These are phyloP conservation scores for Geosmithia flava DNA, from an alignment of 2,329 filamentous ascomycete species.

Conservation along the genomic window DNA sequence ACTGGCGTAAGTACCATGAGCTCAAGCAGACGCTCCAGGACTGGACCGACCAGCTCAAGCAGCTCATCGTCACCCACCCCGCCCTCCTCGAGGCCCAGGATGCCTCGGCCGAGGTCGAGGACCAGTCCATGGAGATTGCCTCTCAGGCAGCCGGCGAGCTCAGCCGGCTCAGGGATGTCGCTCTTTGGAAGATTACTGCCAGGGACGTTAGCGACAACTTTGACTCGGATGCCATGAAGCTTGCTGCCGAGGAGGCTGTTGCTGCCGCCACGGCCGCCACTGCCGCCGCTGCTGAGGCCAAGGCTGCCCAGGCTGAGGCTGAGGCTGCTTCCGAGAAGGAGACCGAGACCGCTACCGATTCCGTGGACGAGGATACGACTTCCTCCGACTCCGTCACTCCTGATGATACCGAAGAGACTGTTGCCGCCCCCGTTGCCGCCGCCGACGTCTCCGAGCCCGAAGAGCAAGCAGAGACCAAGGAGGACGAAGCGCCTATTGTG, in stretches of 20 bases:
- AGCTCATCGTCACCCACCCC: conserved; percentile 62
- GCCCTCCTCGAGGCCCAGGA: conserved; percentile 56
- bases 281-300: conserved; percentile 7
- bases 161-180: conserved; percentile 67
- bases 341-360: conserved; percentile 17
- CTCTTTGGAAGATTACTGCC: conserved; percentile 69
- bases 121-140: conserved; percentile 68
- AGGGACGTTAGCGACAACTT: conserved; percentile 70
- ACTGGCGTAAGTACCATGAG: conserved; percentile 91
- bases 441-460: conserved; percentile 20
- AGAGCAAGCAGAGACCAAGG: conserved; percentile 2
- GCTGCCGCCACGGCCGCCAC: conserved; percentile 5
- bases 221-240: conserved; percentile 50
- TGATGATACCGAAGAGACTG: not conserved
- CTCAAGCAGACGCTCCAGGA: conserved; percentile 71
- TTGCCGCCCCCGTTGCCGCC: conserved; percentile 21
- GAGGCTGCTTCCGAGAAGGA: conserved; percentile 8
- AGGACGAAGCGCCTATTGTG: not conserved
- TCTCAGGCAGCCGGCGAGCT: conserved; percentile 72
- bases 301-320: conserved; percentile 9
- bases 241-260: conserved; percentile 35
- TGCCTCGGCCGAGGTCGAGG: conserved; percentile 57
- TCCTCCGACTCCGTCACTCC: not conserved
- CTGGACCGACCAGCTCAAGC: conserved; percentile 74
- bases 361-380: not conserved